Percentiles rank a stretch among this genome's conserved stretches.
phyloP scores from a whole-genome alignment of 169 alveolate species.

The Amoebophrya sp. region DNA sequence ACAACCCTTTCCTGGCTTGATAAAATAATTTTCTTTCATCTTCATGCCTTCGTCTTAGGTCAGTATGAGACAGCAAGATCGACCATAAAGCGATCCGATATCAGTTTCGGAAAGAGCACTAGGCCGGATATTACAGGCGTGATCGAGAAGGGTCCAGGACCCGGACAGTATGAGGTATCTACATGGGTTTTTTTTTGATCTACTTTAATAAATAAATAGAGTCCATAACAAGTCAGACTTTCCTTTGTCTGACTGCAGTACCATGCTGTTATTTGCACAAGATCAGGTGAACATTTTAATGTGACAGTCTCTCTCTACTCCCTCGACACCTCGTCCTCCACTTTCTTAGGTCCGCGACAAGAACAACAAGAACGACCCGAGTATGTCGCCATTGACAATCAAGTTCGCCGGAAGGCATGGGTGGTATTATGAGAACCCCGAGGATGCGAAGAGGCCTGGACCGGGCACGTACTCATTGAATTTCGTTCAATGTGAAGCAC shows the following conservation, averaged over 20 bases:
- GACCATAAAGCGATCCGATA: neutral
- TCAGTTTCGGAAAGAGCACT: constrained; percentile 2
- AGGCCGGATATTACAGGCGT: neutral
- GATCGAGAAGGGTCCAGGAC: neutral
- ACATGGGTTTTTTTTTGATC: neutral
- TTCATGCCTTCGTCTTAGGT: neutral
- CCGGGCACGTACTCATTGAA: neutral
- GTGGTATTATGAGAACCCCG: constrained; percentile 1
- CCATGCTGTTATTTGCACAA: too few species aligned
- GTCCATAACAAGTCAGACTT: too few species aligned
- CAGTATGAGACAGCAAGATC: neutral
- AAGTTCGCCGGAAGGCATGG: neutral
- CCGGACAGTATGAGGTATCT: neutral
- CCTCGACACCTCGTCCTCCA: too few species aligned
- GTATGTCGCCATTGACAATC: neutral
- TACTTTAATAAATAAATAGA: too few species aligned
- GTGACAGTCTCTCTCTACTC: too few species aligned
- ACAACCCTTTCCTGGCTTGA: neutral
- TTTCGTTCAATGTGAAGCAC: neutral
- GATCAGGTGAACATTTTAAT: too few species aligned
- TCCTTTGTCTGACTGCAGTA: too few species aligned
- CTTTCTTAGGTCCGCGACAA: constrained; percentile 26
- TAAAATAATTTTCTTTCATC: neutral
- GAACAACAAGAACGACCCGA: constrained; percentile 22
- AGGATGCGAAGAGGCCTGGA: neutral